Evolutionary conservation across 129 eudicot genomes (phyloP), one percentile per base, ranked within the genome.

Genomic region (Flaveria linearis): DNA sequence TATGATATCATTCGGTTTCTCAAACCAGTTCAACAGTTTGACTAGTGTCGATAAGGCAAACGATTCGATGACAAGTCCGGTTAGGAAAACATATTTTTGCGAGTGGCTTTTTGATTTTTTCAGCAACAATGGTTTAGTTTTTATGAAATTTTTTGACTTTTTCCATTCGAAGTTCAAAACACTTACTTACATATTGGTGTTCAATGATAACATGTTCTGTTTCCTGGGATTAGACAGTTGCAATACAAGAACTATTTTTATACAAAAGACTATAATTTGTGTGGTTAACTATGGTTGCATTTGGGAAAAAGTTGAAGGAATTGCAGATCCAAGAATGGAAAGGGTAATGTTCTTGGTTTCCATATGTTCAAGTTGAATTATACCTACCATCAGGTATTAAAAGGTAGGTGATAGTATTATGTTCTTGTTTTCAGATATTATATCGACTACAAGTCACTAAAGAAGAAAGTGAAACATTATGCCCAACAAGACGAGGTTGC

Each of bases 301-400:
- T 88, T 82, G 90, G 93, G 76, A 88, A 88, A 75, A 88, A 86
- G 90, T 75, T 88, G 74, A 84, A 81, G 74, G 88, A 84, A 76
- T 75, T 77, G 64, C 90, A 86, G 81, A 82, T 88, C 77, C 84
- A 86, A 76, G 93, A 88, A 84, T 88, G 93, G 93, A 83, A 86
- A 78, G 87, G 80, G 90, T 86, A 83, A 58, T 45, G 43, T 68
- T 57, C 67, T 68, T 78, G 33, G 17, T 39, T 71, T 62, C 30
- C 22, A 64, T 47, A 17, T 70, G 61, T 12, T 69, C 51, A 62
- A 74, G 28, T 60, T 16, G 9, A 26, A 13, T 14, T 22, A 15
- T 13, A 11, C 36, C 36, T 12, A 42, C 2, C 55, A 68, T 61
- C 2, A 28, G 12, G 42, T 56, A 1, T 56, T 51, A 0, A 51